phyloP scores from a whole-genome alignment of 2,329 filamentous ascomycete genomes.

The Proliferodiscus dingleyae region DNA sequence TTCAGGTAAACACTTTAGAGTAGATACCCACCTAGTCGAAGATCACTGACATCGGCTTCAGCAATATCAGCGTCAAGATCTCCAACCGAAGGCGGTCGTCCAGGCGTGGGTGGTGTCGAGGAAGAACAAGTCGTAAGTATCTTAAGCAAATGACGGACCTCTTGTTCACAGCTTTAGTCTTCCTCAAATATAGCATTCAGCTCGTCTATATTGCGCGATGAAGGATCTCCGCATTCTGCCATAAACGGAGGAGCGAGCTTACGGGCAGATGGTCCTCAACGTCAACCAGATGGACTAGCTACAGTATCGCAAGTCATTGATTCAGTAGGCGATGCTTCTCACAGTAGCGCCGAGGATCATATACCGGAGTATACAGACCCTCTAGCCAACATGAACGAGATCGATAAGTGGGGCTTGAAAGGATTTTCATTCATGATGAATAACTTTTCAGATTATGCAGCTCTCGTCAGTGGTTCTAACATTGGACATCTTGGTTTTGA shows the following conservation, averaged over 20 bases:
- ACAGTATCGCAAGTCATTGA: conserved; percentile 21
- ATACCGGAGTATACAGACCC: conserved; percentile 48
- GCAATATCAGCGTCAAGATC: conserved; percentile 26
- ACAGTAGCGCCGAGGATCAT: conserved; percentile 23
- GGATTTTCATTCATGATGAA: conserved; percentile 55
- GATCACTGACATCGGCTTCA: conserved; percentile 12
- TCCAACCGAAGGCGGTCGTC: conserved; percentile 22
- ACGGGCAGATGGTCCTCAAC: conserved; percentile 19
- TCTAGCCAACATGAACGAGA: conserved; percentile 54
- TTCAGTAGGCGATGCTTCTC: conserved; percentile 18
- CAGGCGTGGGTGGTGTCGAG: conserved; percentile 15
- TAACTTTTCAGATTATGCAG: conserved; percentile 59
- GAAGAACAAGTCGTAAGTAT: conserved; percentile 25
- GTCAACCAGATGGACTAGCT: conserved; percentile 12
- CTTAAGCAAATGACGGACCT: neutral
- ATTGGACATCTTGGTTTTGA: conserved; percentile 54
- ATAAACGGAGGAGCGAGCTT: conserved; percentile 17
- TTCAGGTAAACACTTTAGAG: conserved; percentile 22
- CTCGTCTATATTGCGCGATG: conserved; percentile 21
- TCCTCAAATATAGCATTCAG: conserved; percentile 24
- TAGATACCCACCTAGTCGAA: neutral
- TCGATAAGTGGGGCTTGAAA: conserved; percentile 62
- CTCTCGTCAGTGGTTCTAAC: conserved; percentile 56
- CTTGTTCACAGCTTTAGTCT: conserved; percentile 9
- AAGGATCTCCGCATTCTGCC: conserved; percentile 16